Evolutionary conservation across 768 basidiomycete genomes (phyloP).

Genomic region (Mycena polygramma): DNA sequence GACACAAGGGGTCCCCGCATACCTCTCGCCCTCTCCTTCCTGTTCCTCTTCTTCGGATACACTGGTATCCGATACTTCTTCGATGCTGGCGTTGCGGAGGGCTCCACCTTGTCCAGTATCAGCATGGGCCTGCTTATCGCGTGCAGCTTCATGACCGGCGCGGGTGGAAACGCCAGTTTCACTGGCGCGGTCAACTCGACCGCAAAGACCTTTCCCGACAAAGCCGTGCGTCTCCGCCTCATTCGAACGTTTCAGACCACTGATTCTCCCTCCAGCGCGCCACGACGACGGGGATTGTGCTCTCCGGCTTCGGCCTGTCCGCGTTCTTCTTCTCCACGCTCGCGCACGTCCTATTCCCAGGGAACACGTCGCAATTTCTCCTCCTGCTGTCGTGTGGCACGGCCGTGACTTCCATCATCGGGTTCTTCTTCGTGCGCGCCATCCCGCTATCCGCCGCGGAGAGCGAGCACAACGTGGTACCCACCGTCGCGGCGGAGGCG

Average conservation of each 20-base stretch:
- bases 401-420: constrained; percentile 83
- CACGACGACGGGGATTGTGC: constrained; percentile 79
- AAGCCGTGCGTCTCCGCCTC: constrained; percentile 60
- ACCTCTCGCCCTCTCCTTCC: constrained; percentile 69
- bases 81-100: constrained; percentile 62
- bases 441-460: constrained; percentile 68
- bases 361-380: constrained; percentile 83
- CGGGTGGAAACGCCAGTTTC: constrained; percentile 81
- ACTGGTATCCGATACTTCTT: constrained; percentile 78
- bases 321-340: constrained; percentile 91
- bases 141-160: constrained; percentile 81
- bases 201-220: constrained; percentile 85
- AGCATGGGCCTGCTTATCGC: constrained; percentile 66
- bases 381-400: constrained; percentile 84
- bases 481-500: constrained; percentile 35
- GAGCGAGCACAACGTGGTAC: constrained; percentile 36
- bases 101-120: constrained; percentile 53
- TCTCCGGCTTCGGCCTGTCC: constrained; percentile 91
- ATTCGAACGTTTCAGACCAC: neutral
- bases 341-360: constrained; percentile 78
- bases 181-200: constrained; percentile 82
- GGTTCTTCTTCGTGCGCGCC: constrained; percentile 77
- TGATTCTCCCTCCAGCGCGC: constrained; percentile 64
- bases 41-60: constrained; percentile 79
- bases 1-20: constrained; percentile 81